Base-by-base conservation (phyloP, 1,139 yeast genomes). In the Arxiozyma bovina region DNA sequence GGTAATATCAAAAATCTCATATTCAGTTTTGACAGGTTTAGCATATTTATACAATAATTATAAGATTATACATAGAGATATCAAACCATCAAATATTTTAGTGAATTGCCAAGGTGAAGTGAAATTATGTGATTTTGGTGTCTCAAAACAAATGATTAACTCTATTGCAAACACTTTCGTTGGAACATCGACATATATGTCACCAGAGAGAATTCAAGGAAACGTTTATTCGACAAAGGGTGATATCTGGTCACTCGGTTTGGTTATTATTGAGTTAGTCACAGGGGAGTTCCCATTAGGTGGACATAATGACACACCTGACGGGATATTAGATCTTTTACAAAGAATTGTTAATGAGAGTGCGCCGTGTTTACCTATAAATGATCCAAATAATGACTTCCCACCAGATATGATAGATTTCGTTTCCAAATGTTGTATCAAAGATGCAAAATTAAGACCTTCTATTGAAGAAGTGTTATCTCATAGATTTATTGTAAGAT, bases 111-210 rank as follows among this genome's bases (percentile, higher is more conserved):
- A 78, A 59, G 96, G 96, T 22, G 84, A 82, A 60, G 82, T 89
- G 62, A 89, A 88, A 68, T 75, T 89, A 38, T 87, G 96, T 70
- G 98, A 91, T 71, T 91, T 91, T 73, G 98, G 99, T 15, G 99
- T 93, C 8, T 83, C 91, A 44, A 81, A 96, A 59, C 96, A 90
- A 67, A 77, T 93, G 56, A 87, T 89, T 55, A 90, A 91, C 68
- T 90, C 97, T 0, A 79, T 93, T 57, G 98, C 97, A 0, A 96
- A 93, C 63, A 93, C 98, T 0, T 93, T 93, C 75, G 98, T 93
- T 12, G 99, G 99, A 1, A 93, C 99, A 0, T 89, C 96, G 1
- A 89, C 96, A 1, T 93, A 93, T 67, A 93, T 93, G 99, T 89
- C 96, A 1, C 99, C 99, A 0, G 99, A 93, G 66, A 79, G 99